Conservation (phyloP, 208 protist genomes). For the Histomonas meleagridis region DNA sequence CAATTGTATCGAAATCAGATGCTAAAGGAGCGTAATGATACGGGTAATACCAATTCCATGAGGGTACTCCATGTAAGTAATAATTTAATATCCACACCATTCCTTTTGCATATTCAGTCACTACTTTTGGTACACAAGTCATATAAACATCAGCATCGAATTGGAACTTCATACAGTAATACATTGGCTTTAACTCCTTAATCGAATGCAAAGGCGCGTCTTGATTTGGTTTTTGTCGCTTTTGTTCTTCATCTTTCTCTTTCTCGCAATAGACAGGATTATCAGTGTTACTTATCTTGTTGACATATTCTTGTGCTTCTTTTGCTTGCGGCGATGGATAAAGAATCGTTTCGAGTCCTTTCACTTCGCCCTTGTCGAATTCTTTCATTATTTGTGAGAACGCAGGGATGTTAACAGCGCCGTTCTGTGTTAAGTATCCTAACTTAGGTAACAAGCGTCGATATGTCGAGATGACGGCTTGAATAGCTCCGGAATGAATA, state of each 20-base stretch:
- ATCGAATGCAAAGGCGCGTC: not conserved
- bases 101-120: conserved; percentile 50
- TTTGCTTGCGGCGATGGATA: not conserved
- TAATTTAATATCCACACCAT: conserved; percentile 62
- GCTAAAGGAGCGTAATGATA: conserved; percentile 61
- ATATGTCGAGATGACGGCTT: conserved; percentile 65
- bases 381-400: not conserved
- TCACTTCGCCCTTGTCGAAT: not conserved
- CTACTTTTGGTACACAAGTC: not conserved
- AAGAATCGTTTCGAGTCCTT: not conserved
- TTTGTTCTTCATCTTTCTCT: not conserved
- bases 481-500: conserved; percentile 74
- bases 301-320: not conserved
- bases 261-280: not conserved
- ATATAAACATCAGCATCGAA: not conserved
- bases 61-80: conserved; percentile 58
- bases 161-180: not conserved
- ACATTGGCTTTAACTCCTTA: not conserved
- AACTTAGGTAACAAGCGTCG: too few species aligned
- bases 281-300: not conserved
- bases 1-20: conserved; percentile 52
- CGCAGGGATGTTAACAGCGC: conserved; percentile 46
- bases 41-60: conserved; percentile 68
- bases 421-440: conserved; percentile 61
- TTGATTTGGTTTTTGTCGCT: not conserved